Base-by-base conservation (phyloP, 169 alveolate genomes). In the Babesia divergens region DNA sequence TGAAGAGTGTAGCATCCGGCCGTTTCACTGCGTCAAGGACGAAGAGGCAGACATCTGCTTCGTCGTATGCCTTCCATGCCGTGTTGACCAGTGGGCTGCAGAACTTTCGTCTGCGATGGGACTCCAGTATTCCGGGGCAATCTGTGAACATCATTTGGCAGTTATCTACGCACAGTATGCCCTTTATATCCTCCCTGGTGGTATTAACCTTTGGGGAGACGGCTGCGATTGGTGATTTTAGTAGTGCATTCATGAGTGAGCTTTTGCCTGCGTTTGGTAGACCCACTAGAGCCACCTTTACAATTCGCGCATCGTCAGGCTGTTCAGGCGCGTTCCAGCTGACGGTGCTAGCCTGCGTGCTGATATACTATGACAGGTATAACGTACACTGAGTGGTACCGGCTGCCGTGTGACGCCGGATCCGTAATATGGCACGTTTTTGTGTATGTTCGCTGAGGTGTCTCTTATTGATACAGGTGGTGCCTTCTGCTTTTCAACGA, bases 151-250 rank as follows among this genome's bases (percentile, higher is more conserved):
- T 84, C 47, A 91, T 60, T 68, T 91, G 95, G 60, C 82, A 68
- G 76, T 88, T 83, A 43, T 74, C 92, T 24, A 50, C 74, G 31
- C 86, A 90, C 44, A 90, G 64, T 32, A 91, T 72, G 7, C 92
- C 92, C 65, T 56, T 84, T 47, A 89, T 85, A 56, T 77, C 83
- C 62, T 83, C 74, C 49, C 92, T 70, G 26, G 95, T 91, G 37
- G 95, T 91, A 72, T 91, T 91, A 56, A 91, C 94, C 76, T 91
- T 91, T 38, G 94, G 94, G 24, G 95, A 91, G 28, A 90, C 94
- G 13, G 95, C 92, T 20, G 94, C 75, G 65, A 91, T 74, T 20
- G 93, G 75, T 42, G 84, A 64, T 34, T 76, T 82, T n/a, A 89
- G 69, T 24, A 91, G 71, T 8, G 94, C 77, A 59, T 91, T 91